Evolutionary conservation across 75 land plant genomes (phyloP).

Genomic region (Adiantum capillusveneris): DNA sequence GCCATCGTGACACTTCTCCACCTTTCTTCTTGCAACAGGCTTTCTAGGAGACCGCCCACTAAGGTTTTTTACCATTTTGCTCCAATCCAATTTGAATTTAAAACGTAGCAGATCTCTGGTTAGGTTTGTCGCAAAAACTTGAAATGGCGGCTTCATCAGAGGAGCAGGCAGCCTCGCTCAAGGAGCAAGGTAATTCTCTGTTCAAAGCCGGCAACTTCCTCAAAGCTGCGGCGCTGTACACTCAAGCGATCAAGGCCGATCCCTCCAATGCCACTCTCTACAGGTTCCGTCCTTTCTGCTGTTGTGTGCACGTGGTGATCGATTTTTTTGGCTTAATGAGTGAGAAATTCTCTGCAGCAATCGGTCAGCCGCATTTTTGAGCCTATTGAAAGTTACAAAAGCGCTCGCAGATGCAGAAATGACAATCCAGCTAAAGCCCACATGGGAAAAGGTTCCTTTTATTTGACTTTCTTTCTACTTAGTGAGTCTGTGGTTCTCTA

Average conservation of each 20-base stretch:
- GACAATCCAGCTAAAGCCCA: conserved; percentile 72
- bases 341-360: conserved; percentile 44
- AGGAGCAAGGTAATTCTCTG: conserved; percentile 79
- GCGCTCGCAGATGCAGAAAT: conserved; percentile 97
- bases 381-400: conserved; percentile 82
- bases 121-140: too few species aligned
- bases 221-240: conserved; percentile 95
- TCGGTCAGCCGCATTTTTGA: conserved; percentile 98
- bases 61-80: too few species aligned
- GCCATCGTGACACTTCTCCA: too few species aligned
- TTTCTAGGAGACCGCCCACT: too few species aligned
- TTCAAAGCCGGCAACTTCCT: conserved; percentile 93
- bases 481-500: too few species aligned
- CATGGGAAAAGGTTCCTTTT: conserved; percentile 88
- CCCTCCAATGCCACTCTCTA: conserved; percentile 86
- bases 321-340: not conserved
- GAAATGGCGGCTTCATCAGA: not conserved
- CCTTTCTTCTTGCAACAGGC: too few species aligned
- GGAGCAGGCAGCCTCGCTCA: conserved; percentile 33
- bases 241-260: conserved; percentile 93
- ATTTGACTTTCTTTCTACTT: not conserved
- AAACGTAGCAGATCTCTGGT: too few species aligned
- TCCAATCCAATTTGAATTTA: too few species aligned
- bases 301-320: not conserved
- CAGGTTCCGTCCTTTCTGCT: conserved; percentile 38